Percentiles rank a stretch among this genome's conserved stretches.
Evolutionary conservation across 2,329 filamentous ascomycete genomes (phyloP).

Genomic region (Diplodia scrobiculata): DNA sequence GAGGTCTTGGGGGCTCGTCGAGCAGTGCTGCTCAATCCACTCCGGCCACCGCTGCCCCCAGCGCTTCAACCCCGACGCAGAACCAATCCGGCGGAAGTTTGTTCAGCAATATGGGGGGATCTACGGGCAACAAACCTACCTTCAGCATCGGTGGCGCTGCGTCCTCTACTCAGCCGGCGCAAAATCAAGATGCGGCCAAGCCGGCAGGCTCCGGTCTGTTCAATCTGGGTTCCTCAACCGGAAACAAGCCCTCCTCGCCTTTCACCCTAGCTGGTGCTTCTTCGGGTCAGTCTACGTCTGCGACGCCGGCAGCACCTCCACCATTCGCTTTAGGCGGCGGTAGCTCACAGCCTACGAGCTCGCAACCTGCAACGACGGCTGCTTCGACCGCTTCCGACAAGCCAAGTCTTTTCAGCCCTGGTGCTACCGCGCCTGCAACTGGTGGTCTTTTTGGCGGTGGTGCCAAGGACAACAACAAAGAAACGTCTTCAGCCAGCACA

Average conservation of each 20-base stretch:
- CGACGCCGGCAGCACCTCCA: constrained; percentile 15
- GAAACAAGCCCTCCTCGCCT: constrained; percentile 37
- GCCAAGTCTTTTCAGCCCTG: constrained; percentile 26
- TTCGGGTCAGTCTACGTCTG: constrained; percentile 17
- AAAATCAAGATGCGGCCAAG: constrained; percentile 11
- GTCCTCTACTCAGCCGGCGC: constrained; percentile 12
- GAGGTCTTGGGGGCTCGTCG: constrained; percentile 29
- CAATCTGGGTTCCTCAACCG: constrained; percentile 30
- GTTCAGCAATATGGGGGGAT: constrained; percentile 33
- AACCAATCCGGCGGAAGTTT: constrained; percentile 29
- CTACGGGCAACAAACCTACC: constrained; percentile 36
- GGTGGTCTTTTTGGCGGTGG: constrained; percentile 31
- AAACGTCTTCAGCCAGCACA: constrained; percentile 34
- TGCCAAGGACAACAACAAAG: constrained; percentile 23
- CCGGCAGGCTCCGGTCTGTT: constrained; percentile 1
- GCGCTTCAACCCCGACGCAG: constrained; percentile 32
- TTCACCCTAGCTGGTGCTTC: constrained; percentile 36
- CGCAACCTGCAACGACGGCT: not conserved
- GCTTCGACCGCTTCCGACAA: constrained; percentile 5
- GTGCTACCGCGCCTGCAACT: not conserved
- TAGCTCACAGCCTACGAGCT: constrained; percentile 6
- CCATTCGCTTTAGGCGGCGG: constrained; percentile 10
- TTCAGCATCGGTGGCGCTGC: constrained; percentile 19
- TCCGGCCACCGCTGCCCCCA: constrained; percentile 32
- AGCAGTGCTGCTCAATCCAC: constrained; percentile 28